A percentile compares a stretch with the other conserved stretches of the same genome.
Evolutionary conservation across 129 eudicot genomes (phyloP).

Genomic region (Apium graveolens): DNA sequence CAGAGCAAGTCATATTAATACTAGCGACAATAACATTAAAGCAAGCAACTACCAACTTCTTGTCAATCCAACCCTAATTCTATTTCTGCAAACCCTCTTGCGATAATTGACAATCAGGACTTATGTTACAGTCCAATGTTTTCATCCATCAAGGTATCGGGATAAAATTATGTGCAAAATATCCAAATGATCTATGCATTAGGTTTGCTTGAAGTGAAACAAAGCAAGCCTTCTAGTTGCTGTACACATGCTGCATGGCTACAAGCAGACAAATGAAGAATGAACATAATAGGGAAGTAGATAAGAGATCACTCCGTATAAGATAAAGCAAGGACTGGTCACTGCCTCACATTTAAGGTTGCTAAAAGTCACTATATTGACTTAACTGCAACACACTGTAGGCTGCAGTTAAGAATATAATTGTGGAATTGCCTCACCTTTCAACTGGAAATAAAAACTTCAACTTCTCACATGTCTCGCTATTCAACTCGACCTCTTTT

Average conservation of each 20-base stretch:
- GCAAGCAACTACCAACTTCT: background rate
- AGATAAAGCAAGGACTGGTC: background rate
- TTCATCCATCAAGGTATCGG: background rate
- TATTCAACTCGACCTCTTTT: background rate
- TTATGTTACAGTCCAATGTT: background rate
- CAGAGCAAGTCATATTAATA: background rate
- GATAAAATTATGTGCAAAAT: background rate
- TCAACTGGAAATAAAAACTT: background rate
- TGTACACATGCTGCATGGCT: background rate
- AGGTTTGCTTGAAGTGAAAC: background rate
- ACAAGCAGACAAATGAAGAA: background rate
- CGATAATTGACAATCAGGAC: background rate
- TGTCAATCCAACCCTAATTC: background rate
- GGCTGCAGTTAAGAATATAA: background rate
- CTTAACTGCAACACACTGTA: background rate
- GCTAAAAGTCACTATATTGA: background rate
- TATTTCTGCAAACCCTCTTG: background rate
- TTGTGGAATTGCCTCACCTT: background rate
- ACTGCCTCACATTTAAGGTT: background rate
- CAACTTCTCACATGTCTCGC: background rate
- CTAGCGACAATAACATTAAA: background rate
- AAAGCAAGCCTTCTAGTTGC: background rate
- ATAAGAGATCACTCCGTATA: background rate
- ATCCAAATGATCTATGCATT: background rate
- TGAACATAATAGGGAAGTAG: background rate